Percentiles rank a stretch among this genome's conserved stretches.
Evolutionary conservation across 2,329 filamentous ascomycete genomes (phyloP).

Genomic region (Aspergillus sergii): DNA sequence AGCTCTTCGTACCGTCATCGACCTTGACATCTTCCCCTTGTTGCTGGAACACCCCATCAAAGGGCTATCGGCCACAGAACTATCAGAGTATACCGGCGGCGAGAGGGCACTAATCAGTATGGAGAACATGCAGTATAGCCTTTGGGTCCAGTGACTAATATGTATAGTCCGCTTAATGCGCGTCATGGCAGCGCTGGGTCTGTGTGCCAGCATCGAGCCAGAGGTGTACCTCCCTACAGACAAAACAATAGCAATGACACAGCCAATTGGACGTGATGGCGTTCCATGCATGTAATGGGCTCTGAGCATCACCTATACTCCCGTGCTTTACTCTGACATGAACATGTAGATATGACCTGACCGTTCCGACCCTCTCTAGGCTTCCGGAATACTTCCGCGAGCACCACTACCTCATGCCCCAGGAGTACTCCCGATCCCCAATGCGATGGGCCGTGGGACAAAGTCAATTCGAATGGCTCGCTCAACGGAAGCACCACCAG

Average conservation of each 20-base stretch:
- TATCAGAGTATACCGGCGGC: conserved; percentile 31
- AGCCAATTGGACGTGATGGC: conserved; percentile 33
- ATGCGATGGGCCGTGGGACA: conserved; percentile 37
- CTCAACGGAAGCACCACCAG: conserved; percentile 27
- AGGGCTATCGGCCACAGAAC: conserved; percentile 29
- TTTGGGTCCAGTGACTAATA: neutral
- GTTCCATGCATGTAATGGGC: conserved; percentile 32
- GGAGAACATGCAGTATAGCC: neutral
- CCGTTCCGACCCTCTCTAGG: conserved; percentile 34
- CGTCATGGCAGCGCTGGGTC: conserved; percentile 31
- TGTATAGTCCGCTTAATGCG: conserved; percentile 34
- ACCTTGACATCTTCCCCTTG: conserved; percentile 32
- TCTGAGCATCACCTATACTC: neutral
- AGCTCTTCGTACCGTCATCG: conserved; percentile 33
- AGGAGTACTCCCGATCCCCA: conserved; percentile 31
- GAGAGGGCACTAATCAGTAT: conserved; percentile 35
- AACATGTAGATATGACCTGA: conserved; percentile 29
- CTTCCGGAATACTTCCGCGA: conserved; percentile 34
- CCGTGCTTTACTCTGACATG: neutral
- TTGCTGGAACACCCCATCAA: conserved; percentile 23
- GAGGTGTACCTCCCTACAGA: conserved; percentile 30
- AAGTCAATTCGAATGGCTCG: conserved; percentile 39
- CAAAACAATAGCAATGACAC: conserved; percentile 29
- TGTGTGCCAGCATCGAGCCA: conserved; percentile 23
- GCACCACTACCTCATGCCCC: conserved; percentile 29